Evolutionary conservation across 2,329 filamentous ascomycete genomes (phyloP).

Genomic region (Cladophialophora yegresii): DNA sequence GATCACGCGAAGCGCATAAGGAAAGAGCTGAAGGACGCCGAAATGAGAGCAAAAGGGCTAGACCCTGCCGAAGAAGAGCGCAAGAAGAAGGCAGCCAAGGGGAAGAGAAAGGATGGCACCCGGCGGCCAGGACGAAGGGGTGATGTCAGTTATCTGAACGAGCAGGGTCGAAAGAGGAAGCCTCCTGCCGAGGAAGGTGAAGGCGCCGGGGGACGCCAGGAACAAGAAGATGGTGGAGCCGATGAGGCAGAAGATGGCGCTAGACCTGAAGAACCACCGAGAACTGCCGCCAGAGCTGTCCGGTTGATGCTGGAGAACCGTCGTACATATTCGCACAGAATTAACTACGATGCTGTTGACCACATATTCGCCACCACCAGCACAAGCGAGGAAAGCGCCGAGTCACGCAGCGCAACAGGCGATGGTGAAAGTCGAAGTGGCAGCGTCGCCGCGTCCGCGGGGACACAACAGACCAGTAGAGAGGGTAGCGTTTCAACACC

Average conservation of each 20-base stretch:
- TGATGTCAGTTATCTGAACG: constrained; percentile 50
- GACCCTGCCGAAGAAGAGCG: constrained; percentile 36
- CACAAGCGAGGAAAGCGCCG: constrained; percentile 17
- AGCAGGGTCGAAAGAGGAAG: constrained; percentile 42
- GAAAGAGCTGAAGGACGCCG: constrained; percentile 63
- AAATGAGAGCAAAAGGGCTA: constrained; percentile 46
- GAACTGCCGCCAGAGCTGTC: constrained; percentile 32
- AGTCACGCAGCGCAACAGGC: constrained; percentile 17
- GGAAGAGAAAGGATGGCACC: constrained; percentile 50
- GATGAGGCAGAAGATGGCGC: constrained; percentile 6
- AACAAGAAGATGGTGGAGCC: constrained; percentile 8
- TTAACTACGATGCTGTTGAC: constrained; percentile 35
- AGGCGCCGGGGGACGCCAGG: constrained; percentile 8
- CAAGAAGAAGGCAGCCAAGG: constrained; percentile 39
- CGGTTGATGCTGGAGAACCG: constrained; percentile 35
- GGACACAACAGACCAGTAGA: not conserved
- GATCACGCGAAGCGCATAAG: constrained; percentile 82
- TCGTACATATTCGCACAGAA: constrained; percentile 33
- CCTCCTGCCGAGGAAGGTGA: constrained; percentile 1
- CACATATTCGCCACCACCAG: constrained; percentile 31
- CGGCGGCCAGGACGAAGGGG: constrained; percentile 51
- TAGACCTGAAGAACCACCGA: constrained; percentile 15
- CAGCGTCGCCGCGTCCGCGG: constrained; percentile 8
- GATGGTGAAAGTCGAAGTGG: constrained; percentile 10
- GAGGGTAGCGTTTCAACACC: not conserved